Evolutionary conservation across 1,284 basidiomycete genomes (phyloP).

Genomic region (Rhizoctonia solani): DNA sequence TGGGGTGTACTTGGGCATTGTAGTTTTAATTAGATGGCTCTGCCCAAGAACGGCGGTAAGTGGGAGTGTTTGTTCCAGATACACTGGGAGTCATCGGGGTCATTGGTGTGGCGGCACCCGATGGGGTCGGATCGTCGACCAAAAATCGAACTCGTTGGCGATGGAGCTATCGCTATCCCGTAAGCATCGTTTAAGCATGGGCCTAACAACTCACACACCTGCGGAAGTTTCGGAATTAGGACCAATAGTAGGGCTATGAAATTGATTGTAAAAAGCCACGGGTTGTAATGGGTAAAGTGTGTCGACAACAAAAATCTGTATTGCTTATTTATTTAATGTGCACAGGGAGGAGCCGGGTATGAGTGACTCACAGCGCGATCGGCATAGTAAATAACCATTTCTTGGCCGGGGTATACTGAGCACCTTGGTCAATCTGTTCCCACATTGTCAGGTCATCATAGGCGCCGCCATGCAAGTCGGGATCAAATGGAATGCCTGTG

Average conservation of each 20-base stretch:
- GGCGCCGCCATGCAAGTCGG: conserved; percentile 83
- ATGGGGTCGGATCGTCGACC: conserved; percentile 37
- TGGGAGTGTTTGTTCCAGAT: conserved; percentile 12
- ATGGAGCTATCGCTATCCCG: conserved; percentile 59
- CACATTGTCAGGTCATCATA: conserved; percentile 98
- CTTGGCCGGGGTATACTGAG: conserved; percentile 97
- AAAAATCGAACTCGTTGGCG: conserved; percentile 78
- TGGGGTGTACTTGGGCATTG: background rate
- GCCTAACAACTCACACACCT: conserved; percentile 53
- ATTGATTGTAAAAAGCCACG: conserved; percentile 91
- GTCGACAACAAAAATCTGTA: conserved; percentile 94
- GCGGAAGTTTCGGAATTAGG: conserved; percentile 94
- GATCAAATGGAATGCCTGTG: conserved; percentile 95
- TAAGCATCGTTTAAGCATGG: conserved; percentile 7
- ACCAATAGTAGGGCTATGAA: conserved; percentile 79
- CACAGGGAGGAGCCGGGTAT: background rate
- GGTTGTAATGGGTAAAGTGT: conserved; percentile 96
- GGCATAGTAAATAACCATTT: conserved; percentile 96
- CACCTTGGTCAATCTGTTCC: conserved; percentile 99
- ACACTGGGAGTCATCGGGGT: conserved; percentile 36
- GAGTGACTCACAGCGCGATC: conserved; percentile 77
- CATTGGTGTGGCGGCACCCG: conserved; percentile 38
- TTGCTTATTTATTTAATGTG: conserved; percentile 33
- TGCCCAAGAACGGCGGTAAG: conserved; percentile 21
- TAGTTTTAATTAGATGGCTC: conserved; percentile 5